phyloP scores from a whole-genome alignment of 2,329 filamentous ascomycete genomes.

The Volutella citrinella region DNA sequence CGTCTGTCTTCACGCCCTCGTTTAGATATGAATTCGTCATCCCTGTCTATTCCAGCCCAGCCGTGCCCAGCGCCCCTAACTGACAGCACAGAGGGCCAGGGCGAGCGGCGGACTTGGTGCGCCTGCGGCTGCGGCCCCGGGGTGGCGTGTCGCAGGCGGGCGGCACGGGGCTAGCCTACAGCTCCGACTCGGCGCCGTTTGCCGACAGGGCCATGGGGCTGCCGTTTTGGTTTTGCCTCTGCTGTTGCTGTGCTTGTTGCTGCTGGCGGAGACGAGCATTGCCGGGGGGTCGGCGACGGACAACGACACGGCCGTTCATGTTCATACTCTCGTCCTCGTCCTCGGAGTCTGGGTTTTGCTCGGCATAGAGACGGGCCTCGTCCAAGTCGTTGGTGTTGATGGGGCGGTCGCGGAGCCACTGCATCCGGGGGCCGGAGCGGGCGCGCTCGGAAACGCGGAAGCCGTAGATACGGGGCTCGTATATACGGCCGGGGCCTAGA shows the following conservation, averaged over 20 bases:
- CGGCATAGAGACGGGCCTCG: slow-evolving; percentile 60
- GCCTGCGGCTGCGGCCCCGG: too few relatives aligned
- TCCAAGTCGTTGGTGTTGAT: slow-evolving; percentile 78
- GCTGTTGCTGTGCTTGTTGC: too few relatives aligned
- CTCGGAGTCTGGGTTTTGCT: slow-evolving; percentile 55
- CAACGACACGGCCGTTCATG: slow-evolving; percentile 37
- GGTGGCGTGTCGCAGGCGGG: too few relatives aligned
- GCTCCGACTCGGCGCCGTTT: slow-evolving; percentile 56
- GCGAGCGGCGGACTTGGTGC: too few relatives aligned
- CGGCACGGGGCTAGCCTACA: slow-evolving; percentile 33
- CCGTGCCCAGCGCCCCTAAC: too few relatives aligned
- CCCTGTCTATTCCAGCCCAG: too few relatives aligned
- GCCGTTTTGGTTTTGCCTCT: slow-evolving; percentile 49
- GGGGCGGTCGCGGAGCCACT: slow-evolving; percentile 88
- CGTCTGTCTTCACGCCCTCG: too few relatives aligned
- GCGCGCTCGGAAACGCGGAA: slow-evolving; percentile 92
- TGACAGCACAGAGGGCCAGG: too few relatives aligned
- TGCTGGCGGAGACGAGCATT: slow-evolving; percentile 38
- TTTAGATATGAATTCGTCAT: too few relatives aligned
- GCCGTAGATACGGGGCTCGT: slow-evolving; percentile 94
- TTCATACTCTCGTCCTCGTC: slow-evolving; percentile 53
- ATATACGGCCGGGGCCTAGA: slow-evolving; percentile 77
- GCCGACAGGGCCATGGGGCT: slow-evolving; percentile 56
- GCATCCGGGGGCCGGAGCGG: slow-evolving; percentile 89
- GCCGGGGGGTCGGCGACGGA: slow-evolving; percentile 43